Conservation (phyloP, 257 asterid species). For the Gentiana dahurica region DNA sequence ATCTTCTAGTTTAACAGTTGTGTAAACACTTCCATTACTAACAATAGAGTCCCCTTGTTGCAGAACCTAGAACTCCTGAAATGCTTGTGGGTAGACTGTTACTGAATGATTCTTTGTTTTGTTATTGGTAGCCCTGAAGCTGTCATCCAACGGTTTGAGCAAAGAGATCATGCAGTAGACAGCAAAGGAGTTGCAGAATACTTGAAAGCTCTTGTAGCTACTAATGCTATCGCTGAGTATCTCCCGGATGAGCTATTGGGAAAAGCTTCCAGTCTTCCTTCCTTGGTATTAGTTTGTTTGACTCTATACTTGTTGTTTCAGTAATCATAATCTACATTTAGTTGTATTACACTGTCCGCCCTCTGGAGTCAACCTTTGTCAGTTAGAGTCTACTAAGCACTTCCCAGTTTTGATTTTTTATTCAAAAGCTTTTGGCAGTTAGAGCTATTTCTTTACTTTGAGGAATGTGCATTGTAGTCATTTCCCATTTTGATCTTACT, state of each 20-base stretch:
- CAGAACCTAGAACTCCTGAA: no score
- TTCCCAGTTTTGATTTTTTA: no score
- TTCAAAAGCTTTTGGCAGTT: no score
- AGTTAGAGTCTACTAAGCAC: neutral
- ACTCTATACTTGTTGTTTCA: constrained; percentile 1
- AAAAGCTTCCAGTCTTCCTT: constrained; percentile 87
- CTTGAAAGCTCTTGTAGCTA: constrained; percentile 75
- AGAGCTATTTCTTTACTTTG: no score
- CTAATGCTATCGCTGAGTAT: constrained; percentile 73
- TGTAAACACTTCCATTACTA: no score
- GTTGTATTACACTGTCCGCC: neutral
- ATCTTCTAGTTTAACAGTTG: no score
- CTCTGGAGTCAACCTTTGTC: neutral
- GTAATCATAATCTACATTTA: no score
- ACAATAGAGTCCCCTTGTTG: no score
- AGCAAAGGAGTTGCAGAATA: constrained; percentile 92
- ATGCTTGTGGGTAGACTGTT: no score
- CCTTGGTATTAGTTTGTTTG: constrained; percentile 46
- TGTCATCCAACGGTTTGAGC: constrained; percentile 91
- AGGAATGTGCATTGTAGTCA: no score
- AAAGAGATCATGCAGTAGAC: constrained; percentile 81
- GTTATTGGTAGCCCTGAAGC: constrained; percentile 63
- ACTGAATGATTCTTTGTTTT: constrained; percentile 12
- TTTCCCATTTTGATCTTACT: constrained; percentile 7
- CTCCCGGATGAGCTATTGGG: constrained; percentile 95